These are phyloP conservation scores for Cetraspora pellucida DNA, from an alignment of 192 early-diverging fungal species.

Conservation along the genomic window DNA sequence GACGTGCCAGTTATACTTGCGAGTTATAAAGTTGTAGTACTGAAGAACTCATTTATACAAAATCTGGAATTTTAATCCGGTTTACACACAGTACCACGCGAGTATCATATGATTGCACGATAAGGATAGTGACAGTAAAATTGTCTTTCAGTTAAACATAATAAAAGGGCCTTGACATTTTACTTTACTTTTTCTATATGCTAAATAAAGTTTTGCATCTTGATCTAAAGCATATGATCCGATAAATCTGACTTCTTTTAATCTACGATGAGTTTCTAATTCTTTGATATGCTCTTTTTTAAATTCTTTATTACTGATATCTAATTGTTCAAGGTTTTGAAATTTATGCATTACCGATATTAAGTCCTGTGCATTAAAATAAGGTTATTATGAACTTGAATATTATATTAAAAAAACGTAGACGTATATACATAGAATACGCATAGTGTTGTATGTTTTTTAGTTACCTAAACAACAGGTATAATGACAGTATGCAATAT, in stretches of 20 bases:
- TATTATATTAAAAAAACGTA: no score
- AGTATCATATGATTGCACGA: no score
- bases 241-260: conserved; percentile 18
- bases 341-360: neutral
- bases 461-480: no score
- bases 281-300: conserved; percentile 8
- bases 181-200: conserved; percentile 15
- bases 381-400: neutral
- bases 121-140: no score
- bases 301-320: neutral
- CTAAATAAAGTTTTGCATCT: conserved; percentile 20
- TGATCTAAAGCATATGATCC: neutral
- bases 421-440: no score
- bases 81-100: no score
- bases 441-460: no score
- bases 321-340: conserved; percentile 12
- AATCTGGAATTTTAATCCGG: no score
- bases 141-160: neutral
- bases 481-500: no score
- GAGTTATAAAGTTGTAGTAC: no score
- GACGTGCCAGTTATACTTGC: no score
- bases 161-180: conserved; percentile 19
- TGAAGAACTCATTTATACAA: no score
- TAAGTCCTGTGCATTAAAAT: neutral
- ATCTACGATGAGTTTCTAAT: neutral